phyloP scores from a whole-genome alignment of 2,329 filamentous ascomycete species.

The Rhinocladiella mackenziei region DNA sequence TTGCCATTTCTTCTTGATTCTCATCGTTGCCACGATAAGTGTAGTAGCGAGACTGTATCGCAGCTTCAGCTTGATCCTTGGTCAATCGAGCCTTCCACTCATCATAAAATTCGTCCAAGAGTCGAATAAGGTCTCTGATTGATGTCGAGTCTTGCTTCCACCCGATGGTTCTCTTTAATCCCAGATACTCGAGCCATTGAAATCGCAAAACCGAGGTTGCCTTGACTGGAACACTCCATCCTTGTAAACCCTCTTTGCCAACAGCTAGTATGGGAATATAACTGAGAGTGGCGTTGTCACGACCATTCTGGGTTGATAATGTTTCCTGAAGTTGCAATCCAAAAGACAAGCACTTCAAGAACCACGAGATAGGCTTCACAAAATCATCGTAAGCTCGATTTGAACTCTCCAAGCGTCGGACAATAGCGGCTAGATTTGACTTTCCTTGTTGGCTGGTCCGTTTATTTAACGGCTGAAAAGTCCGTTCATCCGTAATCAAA shows the following conservation, averaged over 20 bases:
- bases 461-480: constrained; percentile 8
- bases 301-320: constrained; percentile 18
- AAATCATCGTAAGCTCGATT: constrained; percentile 84
- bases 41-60: constrained; percentile 72
- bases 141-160: background rate
- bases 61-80: constrained; percentile 70
- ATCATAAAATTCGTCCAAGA: constrained; percentile 67
- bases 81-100: constrained; percentile 77
- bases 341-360: constrained; percentile 73
- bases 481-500: constrained; percentile 1
- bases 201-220: constrained; percentile 4
- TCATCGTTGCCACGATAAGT: constrained; percentile 74
- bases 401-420: constrained; percentile 62
- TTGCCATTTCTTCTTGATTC: constrained; percentile 69
- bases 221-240: constrained; percentile 5
- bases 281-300: constrained; percentile 29
- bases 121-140: constrained; percentile 9
- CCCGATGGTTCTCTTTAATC: constrained; percentile 4
- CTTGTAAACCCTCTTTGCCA: constrained; percentile 10
- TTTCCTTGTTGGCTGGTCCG: constrained; percentile 30
- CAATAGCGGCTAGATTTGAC: constrained; percentile 63
- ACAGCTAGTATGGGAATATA: constrained; percentile 41
- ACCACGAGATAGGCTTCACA: constrained; percentile 69
- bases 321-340: constrained; percentile 42
- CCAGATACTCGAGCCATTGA: constrained; percentile 19